Base-by-base conservation (phyloP, 495 filamentous ascomycete species). In the Penicillium argentinense region DNA sequence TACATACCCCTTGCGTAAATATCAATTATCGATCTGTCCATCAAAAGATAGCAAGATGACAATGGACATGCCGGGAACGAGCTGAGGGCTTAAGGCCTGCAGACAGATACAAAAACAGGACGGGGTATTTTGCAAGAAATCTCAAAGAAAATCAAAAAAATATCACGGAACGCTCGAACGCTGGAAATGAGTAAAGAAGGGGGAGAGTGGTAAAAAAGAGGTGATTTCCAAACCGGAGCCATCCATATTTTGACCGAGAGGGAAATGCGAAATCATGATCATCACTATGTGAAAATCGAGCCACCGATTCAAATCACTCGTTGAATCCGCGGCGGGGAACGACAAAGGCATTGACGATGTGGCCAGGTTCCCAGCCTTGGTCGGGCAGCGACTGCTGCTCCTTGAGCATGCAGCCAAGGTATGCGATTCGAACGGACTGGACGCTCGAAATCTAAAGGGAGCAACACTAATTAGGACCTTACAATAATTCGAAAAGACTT, bases 341-440 rank as follows among this genome's bases (percentile, higher is more conserved):
- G 40, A 95, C 82, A 45, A 93, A 62, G 5, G 88, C 90, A 61
- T 92, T 95, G 42, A 96, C 66, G 17, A 92, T 74, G 64, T 91
- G 77, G 16, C 82, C 88, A 43, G 78, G 73, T 54, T 82, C 77
- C 88, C 88, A 96, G 19, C 86, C 87, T 54, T 91, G 88, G 22
- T 71, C 75, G 13, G 66, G 58, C 12, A 96, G 61, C 0, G 85
- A 68, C 18, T 75, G 56, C 24, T 74, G 72, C 53, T 93, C 88
- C 45, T 84, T 80, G 12, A 96, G 74, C 27, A 91, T 78, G 57
- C 80, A 85, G 39, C 91, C 91, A 61, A 93, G 77, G 60, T 92
- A 95, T 28, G 77, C 85, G 21, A 95, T 77, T 28, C 77, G 80
- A 17, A 95, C 69, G 22, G 74, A 77, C 49, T 78, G 81, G 21